Evolutionary conservation across 768 basidiomycete genomes (phyloP), one percentile per base, ranked within the genome.

Genomic region (Phlegmacium glaucopus): DNA sequence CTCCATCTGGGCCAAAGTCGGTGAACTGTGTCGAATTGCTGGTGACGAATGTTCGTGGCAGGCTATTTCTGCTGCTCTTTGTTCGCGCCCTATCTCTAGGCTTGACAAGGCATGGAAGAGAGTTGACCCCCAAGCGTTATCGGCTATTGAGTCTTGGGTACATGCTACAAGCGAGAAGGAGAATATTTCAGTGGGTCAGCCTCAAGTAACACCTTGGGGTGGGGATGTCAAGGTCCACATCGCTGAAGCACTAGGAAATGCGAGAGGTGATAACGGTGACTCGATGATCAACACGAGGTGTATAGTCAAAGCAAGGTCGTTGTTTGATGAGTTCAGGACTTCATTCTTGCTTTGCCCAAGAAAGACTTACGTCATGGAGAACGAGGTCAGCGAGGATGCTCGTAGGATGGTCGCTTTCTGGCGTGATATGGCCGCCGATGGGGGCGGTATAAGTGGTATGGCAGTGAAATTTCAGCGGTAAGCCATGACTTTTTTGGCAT

Each of bases 41-140:
- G 90, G 90, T 0, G 90, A 93, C 54, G 86, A 87, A 58, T 86
- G 83, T 49, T 80, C 87, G 11, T 93, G 86, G 87, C 76, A 71
- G 35, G 89, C 89, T 2, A 84, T 92, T 43, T 65, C 64, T n/a
- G 71, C 75, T 10, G 90, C 85, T 6, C 61, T 92, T 12, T 87
- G 85, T 51, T 83, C 85, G 12, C 71, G 82, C 22, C 85, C 90
- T 13, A 74, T 93, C 16, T 86, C 88, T 8, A 70, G 90, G 30
- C 63, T 92, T 41, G 85, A 83, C 42, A 90, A 89, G 62, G 86
- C 75, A 5, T 93, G 90, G 90, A 82, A 79, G 56, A 72, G 89
- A 15, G 85, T 87, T 0, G 85, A 89, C 48, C 61, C 77, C 0
- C 69, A 73, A 16, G 79, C 79, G 13, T 55, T 82, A 39, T 70